Conservation (phyloP, 2,329 filamentous ascomycete species). For the Alternaria angustiovoidea region DNA sequence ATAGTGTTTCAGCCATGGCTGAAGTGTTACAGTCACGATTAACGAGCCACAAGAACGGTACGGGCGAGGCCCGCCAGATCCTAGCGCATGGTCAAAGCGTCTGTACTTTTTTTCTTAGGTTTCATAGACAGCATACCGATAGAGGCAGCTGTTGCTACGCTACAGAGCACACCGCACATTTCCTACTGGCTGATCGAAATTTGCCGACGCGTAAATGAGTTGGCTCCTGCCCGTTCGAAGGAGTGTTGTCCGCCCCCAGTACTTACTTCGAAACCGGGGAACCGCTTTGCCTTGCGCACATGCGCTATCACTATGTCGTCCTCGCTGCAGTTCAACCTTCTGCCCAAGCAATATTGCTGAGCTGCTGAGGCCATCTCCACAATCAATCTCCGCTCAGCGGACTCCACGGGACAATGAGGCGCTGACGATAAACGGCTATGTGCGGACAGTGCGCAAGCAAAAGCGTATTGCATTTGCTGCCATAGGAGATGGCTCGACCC, state of each 20-base stretch:
- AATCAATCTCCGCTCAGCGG: constrained; percentile 54
- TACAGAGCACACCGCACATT: constrained; percentile 19
- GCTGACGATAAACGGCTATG: constrained; percentile 73
- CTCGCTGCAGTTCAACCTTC: constrained; percentile 43
- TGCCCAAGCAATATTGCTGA: constrained; percentile 49
- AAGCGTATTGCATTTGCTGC: constrained; percentile 85
- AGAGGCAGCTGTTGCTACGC: constrained; percentile 22
- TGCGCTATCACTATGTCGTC: constrained; percentile 28
- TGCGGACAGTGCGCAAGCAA: constrained; percentile 85
- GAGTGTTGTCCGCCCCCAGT: constrained; percentile 32
- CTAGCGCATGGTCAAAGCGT: constrained; percentile 20
- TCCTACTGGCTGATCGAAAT: constrained; percentile 26
- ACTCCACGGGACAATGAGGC: constrained; percentile 46
- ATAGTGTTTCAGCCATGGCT: constrained; percentile 29
- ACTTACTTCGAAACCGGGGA: constrained; percentile 25
- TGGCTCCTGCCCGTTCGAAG: constrained; percentile 32
- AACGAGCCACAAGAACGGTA: constrained; percentile 20
- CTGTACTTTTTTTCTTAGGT: constrained; percentile 19
- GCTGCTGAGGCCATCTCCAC: constrained; percentile 64
- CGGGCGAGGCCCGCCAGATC: constrained; percentile 12
- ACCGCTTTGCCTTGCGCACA: constrained; percentile 24
- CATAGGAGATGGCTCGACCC: constrained; percentile 85
- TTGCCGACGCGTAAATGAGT: constrained; percentile 41
- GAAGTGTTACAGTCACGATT: constrained; percentile 16
- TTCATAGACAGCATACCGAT: constrained; percentile 24